Percentiles rank a stretch among this genome's conserved stretches.
Evolutionary conservation across 108 stramenopile genomes (phyloP).

Genomic region (Nitzschia sp.): DNA sequence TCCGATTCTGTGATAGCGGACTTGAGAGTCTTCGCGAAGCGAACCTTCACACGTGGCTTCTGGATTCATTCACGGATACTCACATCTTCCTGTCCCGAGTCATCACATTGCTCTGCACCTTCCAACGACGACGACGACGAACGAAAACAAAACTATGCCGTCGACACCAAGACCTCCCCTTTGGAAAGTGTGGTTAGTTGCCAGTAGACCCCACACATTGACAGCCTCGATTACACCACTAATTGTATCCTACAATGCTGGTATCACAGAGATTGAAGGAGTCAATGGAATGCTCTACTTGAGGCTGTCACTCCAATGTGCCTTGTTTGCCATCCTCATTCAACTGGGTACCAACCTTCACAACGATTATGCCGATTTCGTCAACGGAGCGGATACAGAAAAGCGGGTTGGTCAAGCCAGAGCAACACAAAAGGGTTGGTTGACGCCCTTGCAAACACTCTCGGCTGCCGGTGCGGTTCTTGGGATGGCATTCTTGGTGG

Average conservation of each 20-base stretch:
- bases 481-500: conserved; percentile 44
- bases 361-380: conserved; percentile 91
- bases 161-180: conserved; percentile 49
- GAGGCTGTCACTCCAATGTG: conserved; percentile 31
- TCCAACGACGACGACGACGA: too few species aligned
- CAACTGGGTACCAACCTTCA: conserved; percentile 88
- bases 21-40: too few species aligned
- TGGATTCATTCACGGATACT: too few species aligned
- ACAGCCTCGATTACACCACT: conserved; percentile 77
- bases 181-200: conserved; percentile 76
- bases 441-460: conserved; percentile 71
- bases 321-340: conserved; percentile 57
- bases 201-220: conserved; percentile 87
- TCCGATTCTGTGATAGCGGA: too few species aligned
- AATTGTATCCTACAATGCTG: conserved; percentile 51
- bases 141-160: background rate
- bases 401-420: conserved; percentile 85
- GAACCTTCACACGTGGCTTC: too few species aligned
- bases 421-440: conserved; percentile 89
- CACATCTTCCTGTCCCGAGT: too few species aligned
- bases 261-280: conserved; percentile 5
- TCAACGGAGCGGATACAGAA: conserved; percentile 79
- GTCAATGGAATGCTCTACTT: conserved; percentile 9
- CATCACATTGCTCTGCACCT: too few species aligned
- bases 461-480: conserved; percentile 56